Base-by-base conservation (phyloP, 2,329 filamentous ascomycete genomes). In the Beauveria rudraprayagi region DNA sequence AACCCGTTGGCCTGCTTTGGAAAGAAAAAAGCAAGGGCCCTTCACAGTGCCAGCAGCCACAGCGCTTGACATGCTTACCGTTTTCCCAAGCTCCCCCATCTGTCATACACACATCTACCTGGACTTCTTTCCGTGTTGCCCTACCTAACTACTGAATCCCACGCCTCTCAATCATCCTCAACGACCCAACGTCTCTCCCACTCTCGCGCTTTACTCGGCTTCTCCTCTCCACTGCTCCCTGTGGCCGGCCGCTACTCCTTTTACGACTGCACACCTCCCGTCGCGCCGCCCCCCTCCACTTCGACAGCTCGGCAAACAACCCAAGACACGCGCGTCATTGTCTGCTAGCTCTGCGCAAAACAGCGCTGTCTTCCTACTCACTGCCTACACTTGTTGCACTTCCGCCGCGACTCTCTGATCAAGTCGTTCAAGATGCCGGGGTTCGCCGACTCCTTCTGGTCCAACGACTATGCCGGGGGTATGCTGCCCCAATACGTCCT, bases 391-490 rank as follows among this genome's bases (percentile, higher is more conserved):
- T 16, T 58, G 17, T 54, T 46, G 34, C 6, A 47, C n/a, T 17
- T n/a, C 7, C 2, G n/a, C 22, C 5, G 47, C 28, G 24, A 40
- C 26, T 26, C 17, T 60, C 50, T 60, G 44, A 61, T 54, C 46
- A 61, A 61, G 61, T 64, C 65, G 66, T 61, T 65, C 66, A 85
- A 75, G 73, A 93, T 93, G 90, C 89, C 90, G 68, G 85, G 90
- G 70, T 97, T 99, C 77, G 87, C 92, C 68, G 91, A 93, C 78
- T 96, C 92, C 56, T 97, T 99, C 79, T 99, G 94, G 94, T 96
- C 94, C 64, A 85, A 86, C 73, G 94, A 99, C 83, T 97, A 97
- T 82, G 93, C 93, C 73, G 92, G 90, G 80, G 92, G 89, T 90
- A 78, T 73, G 83, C 41, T 28, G 22, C 30, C 53, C 24, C 26